Evolutionary conservation across 225 moss, liverwort and hornwort genomes (phyloP), one percentile per base, ranked within the genome.

Genomic region (Thuidium tamariscinum): DNA sequence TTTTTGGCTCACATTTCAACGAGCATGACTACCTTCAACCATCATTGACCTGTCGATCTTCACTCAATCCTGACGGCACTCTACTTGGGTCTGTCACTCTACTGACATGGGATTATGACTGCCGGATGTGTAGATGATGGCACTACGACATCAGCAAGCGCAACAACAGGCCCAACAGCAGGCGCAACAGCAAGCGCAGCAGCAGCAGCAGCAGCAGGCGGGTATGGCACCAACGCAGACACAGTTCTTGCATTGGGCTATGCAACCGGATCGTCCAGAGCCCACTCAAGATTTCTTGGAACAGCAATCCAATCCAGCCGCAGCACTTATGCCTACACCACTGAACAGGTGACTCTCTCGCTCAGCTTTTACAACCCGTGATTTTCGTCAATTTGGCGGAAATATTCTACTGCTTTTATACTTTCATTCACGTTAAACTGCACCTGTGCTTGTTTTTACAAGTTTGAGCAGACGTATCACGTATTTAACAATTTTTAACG

Each of bases 251-350:
- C 93, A 93, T 64, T 93, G 93, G 93, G 84, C 91, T 5, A 91
- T 93, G 93, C 91, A 91, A 69, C 84, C 87, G 11, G 93, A 93
- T 63, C 93, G 93, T 78, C 87, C 83, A 17, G 91, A 93, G 52
- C 81, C 91, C 81, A 93, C 93, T 15, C 93, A 93, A 89, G 93
- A 93, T 51, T 93, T 93, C 22, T 84, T 93, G 91, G 91, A 93
- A 67, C 91, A 91, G 48, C 91, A 87, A 90, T 67, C 85, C n/a
- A 89, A 90, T 82, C 74, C 91, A 54, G 66, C 91, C 16, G 46
- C 87, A 27, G 44, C 89, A 22, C 89, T 93, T 51, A 87, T 93
- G 84, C 91, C 91, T 57, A 57, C 89, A 48, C 91, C 91, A 11
- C 83, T 93, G 30, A 88, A 87, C 77, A 91, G 93, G 93, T 93